phyloP scores from a whole-genome alignment of 257 asterid genomes.

The Jaltomata sinuosa region DNA sequence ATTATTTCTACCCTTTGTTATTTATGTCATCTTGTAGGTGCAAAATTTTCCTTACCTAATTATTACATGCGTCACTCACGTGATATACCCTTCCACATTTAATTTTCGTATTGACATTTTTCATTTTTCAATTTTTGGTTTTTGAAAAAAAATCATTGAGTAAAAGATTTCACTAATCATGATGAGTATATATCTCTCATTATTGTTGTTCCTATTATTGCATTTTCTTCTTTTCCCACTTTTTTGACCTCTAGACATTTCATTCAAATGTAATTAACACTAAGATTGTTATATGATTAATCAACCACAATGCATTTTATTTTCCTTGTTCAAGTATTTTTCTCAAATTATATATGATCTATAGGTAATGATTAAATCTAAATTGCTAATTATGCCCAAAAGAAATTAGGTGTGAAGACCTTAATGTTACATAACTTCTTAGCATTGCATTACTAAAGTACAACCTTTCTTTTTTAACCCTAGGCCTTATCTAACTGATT shows the following conservation, averaged over 20 bases:
- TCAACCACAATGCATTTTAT: neutral
- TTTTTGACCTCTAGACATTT: neutral
- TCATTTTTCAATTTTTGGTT: neutral
- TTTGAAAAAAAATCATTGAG: neutral
- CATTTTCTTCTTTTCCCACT: neutral
- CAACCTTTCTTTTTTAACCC: neutral
- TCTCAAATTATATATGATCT: neutral
- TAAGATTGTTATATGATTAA: neutral
- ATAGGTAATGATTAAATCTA: neutral
- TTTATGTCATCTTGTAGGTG: neutral
- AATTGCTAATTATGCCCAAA: neutral
- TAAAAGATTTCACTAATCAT: neutral
- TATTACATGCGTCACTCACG: conserved; percentile 2
- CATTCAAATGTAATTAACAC: neutral
- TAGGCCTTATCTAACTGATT: no score
- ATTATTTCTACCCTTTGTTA: neutral
- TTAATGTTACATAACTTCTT: neutral
- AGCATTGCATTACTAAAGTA: neutral
- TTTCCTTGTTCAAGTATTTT: neutral
- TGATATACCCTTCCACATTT: neutral
- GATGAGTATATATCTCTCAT: neutral
- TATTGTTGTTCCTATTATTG: neutral
- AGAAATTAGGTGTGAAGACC: neutral
- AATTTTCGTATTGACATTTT: neutral
- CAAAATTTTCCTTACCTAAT: neutral